Evolutionary conservation across 345 rosid genomes (phyloP).

Genomic region (Barbarea vulgaris): DNA sequence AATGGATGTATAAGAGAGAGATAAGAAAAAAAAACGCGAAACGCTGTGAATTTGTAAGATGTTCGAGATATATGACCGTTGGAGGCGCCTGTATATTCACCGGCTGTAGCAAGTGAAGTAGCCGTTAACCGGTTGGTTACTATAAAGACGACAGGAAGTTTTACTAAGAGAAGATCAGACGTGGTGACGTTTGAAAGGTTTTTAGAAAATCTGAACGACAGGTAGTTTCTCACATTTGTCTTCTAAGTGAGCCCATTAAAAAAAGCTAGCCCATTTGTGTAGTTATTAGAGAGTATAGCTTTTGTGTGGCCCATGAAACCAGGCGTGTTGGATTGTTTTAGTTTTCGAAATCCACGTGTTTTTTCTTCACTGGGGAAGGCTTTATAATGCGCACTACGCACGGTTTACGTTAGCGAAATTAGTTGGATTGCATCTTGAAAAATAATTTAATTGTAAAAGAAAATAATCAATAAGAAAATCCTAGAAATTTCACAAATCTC

Average conservation of each 20-base stretch:
- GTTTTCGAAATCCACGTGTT: slow-evolving; percentile 20
- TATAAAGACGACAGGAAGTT: not conserved
- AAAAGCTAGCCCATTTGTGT: not conserved
- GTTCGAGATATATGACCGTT: slow-evolving; percentile 57
- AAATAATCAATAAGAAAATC: slow-evolving; percentile 25
- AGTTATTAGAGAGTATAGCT: not conserved
- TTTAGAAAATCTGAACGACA: not conserved
- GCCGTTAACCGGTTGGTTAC: slow-evolving; percentile 51
- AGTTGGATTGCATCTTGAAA: slow-evolving; percentile 14
- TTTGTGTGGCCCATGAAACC: slow-evolving; percentile 6
- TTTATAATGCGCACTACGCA: slow-evolving; percentile 22
- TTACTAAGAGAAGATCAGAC: not conserved
- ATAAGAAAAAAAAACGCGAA: slow-evolving; percentile 1
- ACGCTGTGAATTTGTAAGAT: slow-evolving; percentile 34
- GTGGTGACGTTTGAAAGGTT: slow-evolving; percentile 3
- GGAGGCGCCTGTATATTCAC: slow-evolving; percentile 33
- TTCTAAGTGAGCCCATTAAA: slow-evolving; percentile 20
- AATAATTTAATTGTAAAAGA: not conserved
- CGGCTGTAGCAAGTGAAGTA: slow-evolving; percentile 44
- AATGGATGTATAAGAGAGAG: slow-evolving; percentile 5
- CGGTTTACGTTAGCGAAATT: slow-evolving; percentile 18
- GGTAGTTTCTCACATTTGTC: not conserved
- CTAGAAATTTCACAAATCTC: slow-evolving; percentile 38
- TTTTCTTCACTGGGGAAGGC: not conserved
- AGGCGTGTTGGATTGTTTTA: not conserved